Evolutionary conservation across 2,329 filamentous ascomycete genomes (phyloP), one percentile per base, ranked within the genome.

Genomic region (Ophiocordyceps camponoti-leonardi): DNA sequence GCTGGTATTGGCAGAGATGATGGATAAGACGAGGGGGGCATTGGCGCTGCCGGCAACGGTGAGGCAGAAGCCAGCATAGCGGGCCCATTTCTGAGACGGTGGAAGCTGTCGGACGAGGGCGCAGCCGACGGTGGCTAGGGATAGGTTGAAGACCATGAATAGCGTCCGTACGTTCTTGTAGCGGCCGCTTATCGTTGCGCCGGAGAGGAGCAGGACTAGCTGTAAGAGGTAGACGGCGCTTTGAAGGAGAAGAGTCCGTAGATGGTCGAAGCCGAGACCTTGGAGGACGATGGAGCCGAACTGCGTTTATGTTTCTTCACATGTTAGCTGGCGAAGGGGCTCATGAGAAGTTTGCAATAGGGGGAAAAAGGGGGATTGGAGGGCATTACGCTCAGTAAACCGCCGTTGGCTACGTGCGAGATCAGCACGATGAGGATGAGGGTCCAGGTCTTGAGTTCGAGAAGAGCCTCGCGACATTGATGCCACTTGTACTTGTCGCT

Each of bases 1-100:
- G 19, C 69, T 75, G 30, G 78, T 63, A 52, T 81, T 81, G 6
- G 72, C 66, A 1, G 69, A 69, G 31, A 75, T 64, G 61, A 80
- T 67, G 11, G 71, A 71, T 58, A 80, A 65, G 42, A 68, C 60
- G 31, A 80, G 62, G 16, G 58, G 54, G 41, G 58, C 54, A 35
- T 52, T 53, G 33, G 49, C 52, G 66, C 73, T 53, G 71, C 67
- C 2, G 67, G 73, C 8, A 69, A 73, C 71, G 68, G 79, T 65
- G 76, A 82, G 42, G 16, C 55, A 54, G 41, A 53, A 52, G 13
- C 55, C 58, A n/a, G 51, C 49, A 30, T 54, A 57, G 1, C 57
- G 55, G 12, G 50, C 49, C 52, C 55, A 57, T 30, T 49, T 50
- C 18, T 52, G 23, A 0, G 49, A 31, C 0, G 41, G 35, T 2